These are phyloP conservation scores for Paramecium primaurelia DNA, from an alignment of 73 alveolate species.

Conservation along the genomic window DNA sequence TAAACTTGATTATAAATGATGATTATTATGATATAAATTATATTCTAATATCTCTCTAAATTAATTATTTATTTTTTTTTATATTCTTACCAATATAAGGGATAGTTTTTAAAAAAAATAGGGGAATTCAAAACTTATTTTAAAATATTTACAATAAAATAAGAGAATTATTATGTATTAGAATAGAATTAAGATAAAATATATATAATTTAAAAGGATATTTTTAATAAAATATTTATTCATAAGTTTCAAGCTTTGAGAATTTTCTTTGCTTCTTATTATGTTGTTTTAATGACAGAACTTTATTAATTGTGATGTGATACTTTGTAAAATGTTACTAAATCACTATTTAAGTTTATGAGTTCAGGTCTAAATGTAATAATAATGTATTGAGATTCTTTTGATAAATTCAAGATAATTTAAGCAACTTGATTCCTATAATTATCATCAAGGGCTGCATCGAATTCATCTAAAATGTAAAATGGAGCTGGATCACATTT, in stretches of 20 bases:
- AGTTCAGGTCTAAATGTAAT: slow-evolving; percentile 93
- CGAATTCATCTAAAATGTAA: slow-evolving; percentile 96
- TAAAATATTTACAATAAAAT: neutral
- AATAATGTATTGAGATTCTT: slow-evolving; percentile 78
- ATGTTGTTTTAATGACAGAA: neutral
- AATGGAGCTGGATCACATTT: slow-evolving; percentile 94
- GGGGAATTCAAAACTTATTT: too few relatives aligned
- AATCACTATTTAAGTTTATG: neutral
- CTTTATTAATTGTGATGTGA: neutral
- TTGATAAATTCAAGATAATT: slow-evolving; percentile 66
- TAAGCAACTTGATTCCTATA: slow-evolving; percentile 81
- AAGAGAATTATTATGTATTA: neutral
- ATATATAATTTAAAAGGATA: neutral
- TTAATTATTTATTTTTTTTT: too few relatives aligned
- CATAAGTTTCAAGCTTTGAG: neutral
- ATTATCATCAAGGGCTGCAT: slow-evolving; percentile 96
- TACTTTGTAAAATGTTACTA: neutral
- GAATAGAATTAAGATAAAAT: neutral
- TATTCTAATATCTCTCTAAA: too few relatives aligned
- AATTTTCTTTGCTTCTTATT: neutral
- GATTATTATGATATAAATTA: too few relatives aligned
- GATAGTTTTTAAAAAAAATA: too few relatives aligned
- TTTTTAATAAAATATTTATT: neutral
- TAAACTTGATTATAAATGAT: too few relatives aligned
- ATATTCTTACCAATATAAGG: too few relatives aligned